Evolutionary conservation across 2,329 filamentous ascomycete species (phyloP).

Genomic region (Phialophora macrospora): DNA sequence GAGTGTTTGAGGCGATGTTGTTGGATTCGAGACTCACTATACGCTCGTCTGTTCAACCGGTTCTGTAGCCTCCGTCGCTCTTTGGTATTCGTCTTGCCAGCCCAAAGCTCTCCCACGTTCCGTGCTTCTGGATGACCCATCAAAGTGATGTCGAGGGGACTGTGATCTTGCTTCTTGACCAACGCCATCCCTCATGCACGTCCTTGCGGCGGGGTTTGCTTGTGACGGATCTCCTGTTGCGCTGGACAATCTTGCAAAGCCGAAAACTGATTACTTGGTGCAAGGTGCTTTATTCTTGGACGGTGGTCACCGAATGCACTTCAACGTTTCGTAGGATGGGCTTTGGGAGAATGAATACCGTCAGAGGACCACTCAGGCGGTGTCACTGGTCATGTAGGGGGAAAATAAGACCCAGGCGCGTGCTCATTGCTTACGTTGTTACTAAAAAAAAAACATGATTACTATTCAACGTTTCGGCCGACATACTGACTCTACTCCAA

Average conservation of each 20-base stretch:
- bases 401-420: not conserved
- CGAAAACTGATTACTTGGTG: not conserved
- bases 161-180: not conserved
- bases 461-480: constrained; percentile 16
- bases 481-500: not conserved
- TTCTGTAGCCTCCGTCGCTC: constrained; percentile 41
- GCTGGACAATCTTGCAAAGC: not conserved
- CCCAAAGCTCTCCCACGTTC: constrained; percentile 40
- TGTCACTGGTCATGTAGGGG: not conserved
- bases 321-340: not conserved
- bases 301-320: too few species aligned
- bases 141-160: constrained; percentile 13
- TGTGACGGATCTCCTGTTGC: not conserved
- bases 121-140: constrained; percentile 22
- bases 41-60: constrained; percentile 41
- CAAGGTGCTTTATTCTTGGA: not conserved
- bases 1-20: not conserved
- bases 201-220: too few species aligned
- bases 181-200: constrained; percentile 1
- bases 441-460: constrained; percentile 8
- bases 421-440: not conserved
- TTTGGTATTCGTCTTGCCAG: constrained; percentile 38
- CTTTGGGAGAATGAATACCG: not conserved
- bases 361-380: not conserved
- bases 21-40: constrained; percentile 30